phyloP scores from a whole-genome alignment of 2,329 filamentous ascomycete species.

The Aspergillus puulaauensis region DNA sequence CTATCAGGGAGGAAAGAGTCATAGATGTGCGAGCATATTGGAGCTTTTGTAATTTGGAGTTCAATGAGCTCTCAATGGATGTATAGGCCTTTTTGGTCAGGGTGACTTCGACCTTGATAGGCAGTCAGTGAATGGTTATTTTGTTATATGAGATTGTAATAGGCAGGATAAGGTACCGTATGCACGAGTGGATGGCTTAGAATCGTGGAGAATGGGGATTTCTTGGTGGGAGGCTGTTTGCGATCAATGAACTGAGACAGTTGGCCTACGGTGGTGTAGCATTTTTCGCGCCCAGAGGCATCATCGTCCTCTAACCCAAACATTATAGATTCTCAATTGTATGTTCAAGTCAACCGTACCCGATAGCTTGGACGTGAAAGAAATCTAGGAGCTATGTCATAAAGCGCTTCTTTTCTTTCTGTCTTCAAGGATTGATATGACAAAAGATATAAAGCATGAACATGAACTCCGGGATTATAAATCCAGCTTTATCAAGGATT shows the following conservation, averaged over 20 bases:
- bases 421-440: no score
- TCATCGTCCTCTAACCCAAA: constrained; percentile 44
- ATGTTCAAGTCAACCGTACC: background rate
- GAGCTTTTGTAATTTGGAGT: constrained; percentile 37
- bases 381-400: background rate
- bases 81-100: constrained; percentile 65
- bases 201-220: constrained; percentile 73
- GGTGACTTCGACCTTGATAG: constrained; percentile 59
- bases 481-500: no score
- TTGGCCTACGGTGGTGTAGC: constrained; percentile 68
- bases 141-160: background rate
- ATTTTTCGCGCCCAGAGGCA: constrained; percentile 55
- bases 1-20: constrained; percentile 69
- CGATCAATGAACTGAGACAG: constrained; percentile 69
- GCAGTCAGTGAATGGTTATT: background rate
- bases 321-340: constrained; percentile 31
- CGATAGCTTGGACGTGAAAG: background rate
- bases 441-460: no score
- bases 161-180: constrained; percentile 49
- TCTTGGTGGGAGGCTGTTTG: constrained; percentile 67
- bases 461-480: no score
- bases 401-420: background rate
- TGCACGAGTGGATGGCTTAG: constrained; percentile 66
- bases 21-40: constrained; percentile 70
- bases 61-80: constrained; percentile 54